phyloP scores from a whole-genome alignment of 352 stramenopile species.

The Blastocystis hominis region DNA sequence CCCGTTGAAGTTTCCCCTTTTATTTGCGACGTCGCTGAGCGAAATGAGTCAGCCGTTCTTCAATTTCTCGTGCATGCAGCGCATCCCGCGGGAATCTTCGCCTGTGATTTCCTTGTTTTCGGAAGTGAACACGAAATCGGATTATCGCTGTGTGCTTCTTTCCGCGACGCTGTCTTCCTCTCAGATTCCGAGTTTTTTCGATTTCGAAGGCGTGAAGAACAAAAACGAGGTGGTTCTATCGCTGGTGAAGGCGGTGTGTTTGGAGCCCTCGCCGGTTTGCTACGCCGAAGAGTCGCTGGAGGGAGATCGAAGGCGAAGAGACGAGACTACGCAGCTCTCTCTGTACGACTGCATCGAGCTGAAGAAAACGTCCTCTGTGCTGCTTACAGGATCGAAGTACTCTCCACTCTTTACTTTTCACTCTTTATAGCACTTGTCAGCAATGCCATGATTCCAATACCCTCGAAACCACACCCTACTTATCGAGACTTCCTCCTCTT shows the following conservation, averaged over 20 bases:
- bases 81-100: neutral
- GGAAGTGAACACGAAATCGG: neutral
- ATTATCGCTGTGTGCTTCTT: neutral
- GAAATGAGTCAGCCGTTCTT: neutral
- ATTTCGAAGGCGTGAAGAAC: neutral
- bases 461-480: conserved; percentile 61
- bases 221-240: neutral
- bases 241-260: neutral
- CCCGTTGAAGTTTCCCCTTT: neutral
- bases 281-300: neutral
- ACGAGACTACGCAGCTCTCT: neutral
- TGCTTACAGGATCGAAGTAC: neutral
- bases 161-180: neutral
- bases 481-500: conserved; percentile 89
- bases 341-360: conserved; percentile 20
- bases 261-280: neutral
- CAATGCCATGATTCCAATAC: neutral
- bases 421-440: neutral
- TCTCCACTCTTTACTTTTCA: neutral
- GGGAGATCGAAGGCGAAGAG: neutral
- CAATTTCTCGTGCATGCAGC: neutral
- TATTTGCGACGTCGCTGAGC: neutral
- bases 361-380: conserved; percentile 9
- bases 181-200: neutral
- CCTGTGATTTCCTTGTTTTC: neutral